Conservation (phyloP, 2,329 filamentous ascomycete species). For the Colletotrichum acutatum region DNA sequence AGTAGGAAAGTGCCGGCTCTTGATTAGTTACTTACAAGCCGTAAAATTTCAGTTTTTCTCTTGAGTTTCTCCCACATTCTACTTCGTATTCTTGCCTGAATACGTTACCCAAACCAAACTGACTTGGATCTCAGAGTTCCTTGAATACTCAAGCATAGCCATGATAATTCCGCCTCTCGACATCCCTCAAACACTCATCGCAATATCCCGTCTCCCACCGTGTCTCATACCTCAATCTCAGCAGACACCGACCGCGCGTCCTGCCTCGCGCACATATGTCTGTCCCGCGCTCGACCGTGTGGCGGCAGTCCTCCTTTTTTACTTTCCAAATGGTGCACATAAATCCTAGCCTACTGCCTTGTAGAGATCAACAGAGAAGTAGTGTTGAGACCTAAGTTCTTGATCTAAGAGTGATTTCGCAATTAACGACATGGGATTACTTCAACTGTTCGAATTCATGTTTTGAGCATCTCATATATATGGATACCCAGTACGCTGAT, state of each 20-base stretch:
- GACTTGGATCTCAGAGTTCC: not conserved
- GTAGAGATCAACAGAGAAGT: not conserved
- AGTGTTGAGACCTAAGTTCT: no score
- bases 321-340: slow-evolving; percentile 25
- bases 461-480: not conserved
- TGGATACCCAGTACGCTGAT: not conserved
- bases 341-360: not conserved
- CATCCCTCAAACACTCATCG: slow-evolving; percentile 3
- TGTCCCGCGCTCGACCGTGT: not conserved
- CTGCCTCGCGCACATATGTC: slow-evolving; percentile 12
- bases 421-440: not conserved
- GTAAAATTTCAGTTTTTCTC: no score
- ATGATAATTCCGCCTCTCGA: not conserved
- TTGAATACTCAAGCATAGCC: not conserved
- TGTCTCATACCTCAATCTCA: slow-evolving; percentile 1
- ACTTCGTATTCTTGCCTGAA: no score
- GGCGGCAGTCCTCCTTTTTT: slow-evolving; percentile 11
- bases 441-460: not conserved
- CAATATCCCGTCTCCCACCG: slow-evolving; percentile 22
- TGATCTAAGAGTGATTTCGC: not conserved
- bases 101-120: not conserved
- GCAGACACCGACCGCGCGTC: not conserved
- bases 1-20: no score
- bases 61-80: no score
- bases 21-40: no score